Evolutionary conservation across 2,329 filamentous ascomycete genomes (phyloP), one percentile per base, ranked within the genome.

Genomic region (Didymella segeticola): DNA sequence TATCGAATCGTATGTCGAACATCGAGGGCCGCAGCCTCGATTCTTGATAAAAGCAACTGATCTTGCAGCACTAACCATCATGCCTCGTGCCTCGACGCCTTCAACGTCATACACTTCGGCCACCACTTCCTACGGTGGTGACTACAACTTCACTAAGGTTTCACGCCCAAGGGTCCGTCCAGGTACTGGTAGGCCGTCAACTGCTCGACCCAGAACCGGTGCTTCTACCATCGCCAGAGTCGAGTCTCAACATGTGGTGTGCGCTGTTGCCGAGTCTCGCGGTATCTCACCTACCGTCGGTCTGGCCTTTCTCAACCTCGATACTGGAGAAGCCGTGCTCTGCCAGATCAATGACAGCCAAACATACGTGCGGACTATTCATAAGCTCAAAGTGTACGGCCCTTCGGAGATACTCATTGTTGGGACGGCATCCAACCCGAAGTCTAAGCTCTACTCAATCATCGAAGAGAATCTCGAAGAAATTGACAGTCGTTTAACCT

Each of bases 341-440:
- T 96, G 91, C 68, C 91, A 97, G 68, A 93, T 98, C 60, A 92
- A 89, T 68, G 93, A 98, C 73, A 96, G 88, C 51, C 92, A 96
- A 71, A 96, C 92, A 27, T 98, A 96, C 70, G 87, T 92, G 52
- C 88, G 88, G 68, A 96, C 92, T 0, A 80, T 96, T 25, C 90
- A 96, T 74, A 96, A 97, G 71, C 82, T 98, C 27, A 84, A 85
- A 46, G 86, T 96, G 20, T 89, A 91, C 63, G 85, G 89, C 20
- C 93, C 93, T 0, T 89, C 88, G 2, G 86, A 88, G 59, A 89
- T 97, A 43, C 77, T 98, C 1, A 87, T 96, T 62, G 86, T 91
- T 67, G 83, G 84, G 4, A 89, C 89, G 2, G 83, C 86, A n/a
- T 85, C 87, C 15, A 86, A 87, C 57, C 81, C 81, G 0, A 88